A percentile compares a stretch with the other conserved stretches of the same genome.
Conservation (phyloP, 2,329 filamentous ascomycete species). For the Trichoderma aggressivum region DNA sequence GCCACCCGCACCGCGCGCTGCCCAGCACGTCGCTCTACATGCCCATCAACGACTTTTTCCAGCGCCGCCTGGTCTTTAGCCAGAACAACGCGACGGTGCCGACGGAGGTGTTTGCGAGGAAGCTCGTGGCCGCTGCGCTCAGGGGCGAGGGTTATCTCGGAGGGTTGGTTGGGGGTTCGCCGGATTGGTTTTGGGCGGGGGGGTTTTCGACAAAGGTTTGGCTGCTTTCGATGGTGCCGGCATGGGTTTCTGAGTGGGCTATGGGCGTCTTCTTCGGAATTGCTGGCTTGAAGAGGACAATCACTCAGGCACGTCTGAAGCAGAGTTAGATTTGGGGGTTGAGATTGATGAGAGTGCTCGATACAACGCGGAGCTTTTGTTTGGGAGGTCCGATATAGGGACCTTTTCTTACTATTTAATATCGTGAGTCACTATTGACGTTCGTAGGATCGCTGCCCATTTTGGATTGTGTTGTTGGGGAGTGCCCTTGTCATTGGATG, state of each 20-base stretch:
- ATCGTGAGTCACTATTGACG: background rate
- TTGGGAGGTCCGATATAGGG: background rate
- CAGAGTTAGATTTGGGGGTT: background rate
- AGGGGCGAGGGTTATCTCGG: conserved; percentile 36
- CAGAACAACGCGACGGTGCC: conserved; percentile 46
- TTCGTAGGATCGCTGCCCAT: background rate
- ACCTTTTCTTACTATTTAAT: background rate
- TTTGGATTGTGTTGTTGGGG: background rate
- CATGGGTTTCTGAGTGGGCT: conserved; percentile 30
- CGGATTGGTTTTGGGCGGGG: conserved; percentile 36
- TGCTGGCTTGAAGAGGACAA: conserved; percentile 23
- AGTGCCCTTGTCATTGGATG: background rate
- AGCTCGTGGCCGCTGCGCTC: conserved; percentile 43
- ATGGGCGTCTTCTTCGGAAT: conserved; percentile 32
- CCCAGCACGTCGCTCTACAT: conserved; percentile 47
- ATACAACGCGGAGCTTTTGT: background rate
- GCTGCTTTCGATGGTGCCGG: conserved; percentile 27
- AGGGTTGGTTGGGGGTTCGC: conserved; percentile 32
- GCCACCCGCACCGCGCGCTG: conserved; percentile 39
- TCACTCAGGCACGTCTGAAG: conserved; percentile 21
- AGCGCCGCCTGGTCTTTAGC: conserved; percentile 45
- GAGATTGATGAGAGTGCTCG: background rate
- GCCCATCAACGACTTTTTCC: conserved; percentile 45
- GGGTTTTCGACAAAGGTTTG: conserved; percentile 31
- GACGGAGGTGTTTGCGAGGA: conserved; percentile 42